Conservation (phyloP, 2,329 filamentous ascomycete species). For the Metarhizium anisopliae region DNA sequence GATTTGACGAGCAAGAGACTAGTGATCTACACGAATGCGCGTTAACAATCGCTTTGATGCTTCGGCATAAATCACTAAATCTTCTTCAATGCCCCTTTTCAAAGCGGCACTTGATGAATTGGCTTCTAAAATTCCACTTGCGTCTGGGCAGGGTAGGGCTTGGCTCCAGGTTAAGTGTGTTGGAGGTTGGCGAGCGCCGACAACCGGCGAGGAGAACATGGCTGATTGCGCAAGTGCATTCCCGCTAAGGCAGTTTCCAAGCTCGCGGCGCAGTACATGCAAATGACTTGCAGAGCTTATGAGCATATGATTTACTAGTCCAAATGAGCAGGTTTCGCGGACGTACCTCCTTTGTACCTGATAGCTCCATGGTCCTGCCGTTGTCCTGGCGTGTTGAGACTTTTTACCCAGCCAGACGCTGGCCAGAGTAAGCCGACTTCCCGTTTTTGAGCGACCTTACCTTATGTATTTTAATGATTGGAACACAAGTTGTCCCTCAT, state of each 20-base stretch:
- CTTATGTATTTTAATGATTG: too few relatives aligned
- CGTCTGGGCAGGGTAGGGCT: background rate
- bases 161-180: background rate
- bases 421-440: too few relatives aligned
- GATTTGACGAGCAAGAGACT: too few relatives aligned
- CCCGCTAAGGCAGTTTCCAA: background rate
- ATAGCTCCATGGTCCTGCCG: too few relatives aligned
- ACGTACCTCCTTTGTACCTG: background rate
- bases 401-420: too few relatives aligned
- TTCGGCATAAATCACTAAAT: background rate
- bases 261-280: background rate
- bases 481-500: too few relatives aligned
- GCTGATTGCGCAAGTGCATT: background rate
- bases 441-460: too few relatives aligned
- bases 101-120: background rate
- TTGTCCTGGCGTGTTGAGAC: too few relatives aligned
- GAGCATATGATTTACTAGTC: background rate
- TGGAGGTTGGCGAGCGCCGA: background rate
- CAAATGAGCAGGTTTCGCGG: background rate
- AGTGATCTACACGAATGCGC: too few relatives aligned
- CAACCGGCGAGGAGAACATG: slow-evolving; percentile 1
- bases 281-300: background rate
- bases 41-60: too few relatives aligned
- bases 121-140: background rate
- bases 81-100: background rate